phyloP scores from a whole-genome alignment of 345 rosid genomes.

The Eucalyptus decipiens region DNA sequence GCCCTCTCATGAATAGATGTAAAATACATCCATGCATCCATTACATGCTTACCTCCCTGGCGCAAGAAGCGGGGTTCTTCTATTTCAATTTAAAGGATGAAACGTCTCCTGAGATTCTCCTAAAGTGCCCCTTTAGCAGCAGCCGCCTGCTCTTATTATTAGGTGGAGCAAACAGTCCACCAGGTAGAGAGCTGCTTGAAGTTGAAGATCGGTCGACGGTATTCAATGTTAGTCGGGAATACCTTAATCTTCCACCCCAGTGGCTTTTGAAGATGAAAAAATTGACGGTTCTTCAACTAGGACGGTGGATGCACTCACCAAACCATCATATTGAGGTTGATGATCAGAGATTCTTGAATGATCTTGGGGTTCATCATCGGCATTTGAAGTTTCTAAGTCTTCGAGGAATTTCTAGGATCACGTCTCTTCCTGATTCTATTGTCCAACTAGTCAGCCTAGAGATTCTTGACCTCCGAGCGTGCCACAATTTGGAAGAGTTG shows the following conservation, averaged over 20 bases:
- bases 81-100: not conserved
- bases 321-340: slow-evolving; percentile 21
- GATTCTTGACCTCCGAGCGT: slow-evolving; percentile 21
- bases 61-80: not conserved
- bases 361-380: not conserved
- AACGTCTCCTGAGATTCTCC: not conserved
- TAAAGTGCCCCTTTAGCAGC: not conserved
- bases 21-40: not conserved
- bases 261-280: slow-evolving; percentile 6
- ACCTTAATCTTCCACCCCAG: not conserved
- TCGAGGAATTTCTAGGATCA: slow-evolving; percentile 26
- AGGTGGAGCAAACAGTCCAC: not conserved
- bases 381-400: slow-evolving; percentile 18
- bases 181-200: fast-evolving
- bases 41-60: not conserved
- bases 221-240: slow-evolving; percentile 6
- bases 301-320: slow-evolving; percentile 9
- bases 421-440: slow-evolving; percentile 3
- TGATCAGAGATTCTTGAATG: slow-evolving; percentile 3
- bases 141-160: not conserved
- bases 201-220: not conserved
- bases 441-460: not conserved
- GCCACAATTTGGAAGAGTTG: slow-evolving; percentile 22
- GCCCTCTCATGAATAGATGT: not conserved
- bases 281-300: slow-evolving; percentile 14